Conservation (phyloP, 2,329 filamentous ascomycete genomes). For the Lasiodiplodia sp. region DNA sequence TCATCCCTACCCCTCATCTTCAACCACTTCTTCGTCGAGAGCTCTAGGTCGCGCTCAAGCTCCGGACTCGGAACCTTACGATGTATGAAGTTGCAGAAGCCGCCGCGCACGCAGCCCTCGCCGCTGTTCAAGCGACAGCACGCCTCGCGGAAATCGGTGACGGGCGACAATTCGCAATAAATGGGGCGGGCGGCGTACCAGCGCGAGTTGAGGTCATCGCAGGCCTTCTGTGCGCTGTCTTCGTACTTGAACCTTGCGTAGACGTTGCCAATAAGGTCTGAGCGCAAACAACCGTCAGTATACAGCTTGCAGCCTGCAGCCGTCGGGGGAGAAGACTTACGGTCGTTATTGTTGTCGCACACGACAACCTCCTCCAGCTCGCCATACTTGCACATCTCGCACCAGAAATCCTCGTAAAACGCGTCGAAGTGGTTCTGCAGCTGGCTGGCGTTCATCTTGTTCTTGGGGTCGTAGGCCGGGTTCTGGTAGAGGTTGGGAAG, state of each 20-base stretch:
- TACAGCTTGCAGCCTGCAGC: too few relatives aligned
- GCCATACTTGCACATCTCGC: constrained; percentile 98
- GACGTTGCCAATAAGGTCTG: constrained; percentile 96
- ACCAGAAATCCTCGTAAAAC: constrained; percentile 99
- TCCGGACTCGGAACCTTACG: constrained; percentile 92
- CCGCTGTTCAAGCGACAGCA: constrained; percentile 94
- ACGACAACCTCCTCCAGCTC: constrained; percentile 98
- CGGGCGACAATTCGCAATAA: constrained; percentile 96
- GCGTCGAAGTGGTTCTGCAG: constrained; percentile 99
- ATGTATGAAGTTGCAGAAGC: constrained; percentile 99
- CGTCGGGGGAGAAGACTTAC: constrained; percentile 56
- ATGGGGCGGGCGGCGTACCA: constrained; percentile 98
- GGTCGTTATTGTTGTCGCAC: constrained; percentile 99
- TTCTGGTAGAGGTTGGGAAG: constrained; percentile 99
- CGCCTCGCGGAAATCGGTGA: constrained; percentile 97
- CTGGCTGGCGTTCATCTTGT: constrained; percentile 94
- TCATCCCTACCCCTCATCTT: constrained; percentile 83
- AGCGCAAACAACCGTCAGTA: constrained; percentile 27
- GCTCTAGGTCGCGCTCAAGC: constrained; percentile 83
- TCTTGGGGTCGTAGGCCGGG: constrained; percentile 94
- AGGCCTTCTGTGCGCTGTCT: constrained; percentile 90
- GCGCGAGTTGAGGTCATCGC: constrained; percentile 89
- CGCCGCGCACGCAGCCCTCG: constrained; percentile 93
- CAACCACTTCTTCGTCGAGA: constrained; percentile 97
- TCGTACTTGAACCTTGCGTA: constrained; percentile 99